phyloP scores from a whole-genome alignment of 1,284 basidiomycete genomes.

The Cryptococcus wingfieldii region DNA sequence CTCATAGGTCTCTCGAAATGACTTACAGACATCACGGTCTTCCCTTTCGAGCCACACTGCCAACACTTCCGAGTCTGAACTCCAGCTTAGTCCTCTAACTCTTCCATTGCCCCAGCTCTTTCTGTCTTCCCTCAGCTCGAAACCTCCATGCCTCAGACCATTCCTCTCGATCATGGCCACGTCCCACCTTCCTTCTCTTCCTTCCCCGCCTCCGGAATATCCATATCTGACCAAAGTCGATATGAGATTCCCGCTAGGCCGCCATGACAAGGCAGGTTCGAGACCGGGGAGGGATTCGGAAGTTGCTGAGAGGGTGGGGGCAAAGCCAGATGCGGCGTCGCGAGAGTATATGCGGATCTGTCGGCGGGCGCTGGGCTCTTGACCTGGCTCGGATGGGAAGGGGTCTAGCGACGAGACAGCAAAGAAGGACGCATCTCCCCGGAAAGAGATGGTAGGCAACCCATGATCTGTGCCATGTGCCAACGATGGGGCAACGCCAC shows the following conservation, averaged over 20 bases:
- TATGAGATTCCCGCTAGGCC: conserved; percentile 83
- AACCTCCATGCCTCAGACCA: conserved; percentile 86
- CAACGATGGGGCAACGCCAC: conserved; percentile 32
- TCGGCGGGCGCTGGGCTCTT: conserved; percentile 47
- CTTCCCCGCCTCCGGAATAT: conserved; percentile 61
- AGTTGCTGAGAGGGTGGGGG: conserved; percentile 74
- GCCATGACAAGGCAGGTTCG: conserved; percentile 77
- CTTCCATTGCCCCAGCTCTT: conserved; percentile 47
- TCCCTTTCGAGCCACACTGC: conserved; percentile 72
- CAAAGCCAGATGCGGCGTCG: conserved; percentile 44
- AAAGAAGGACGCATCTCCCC: conserved; percentile 87
- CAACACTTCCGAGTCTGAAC: conserved; percentile 78
- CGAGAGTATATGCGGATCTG: conserved; percentile 76
- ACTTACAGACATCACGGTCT: conserved; percentile 65
- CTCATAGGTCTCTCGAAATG: not conserved
- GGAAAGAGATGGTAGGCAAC: conserved; percentile 77
- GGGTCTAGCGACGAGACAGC: conserved; percentile 68
- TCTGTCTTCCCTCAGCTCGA: conserved; percentile 60
- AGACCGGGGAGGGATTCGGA: conserved; percentile 78
- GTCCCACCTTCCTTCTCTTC: conserved; percentile 63
- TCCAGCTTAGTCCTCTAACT: conserved; percentile 79
- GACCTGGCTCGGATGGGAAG: conserved; percentile 18
- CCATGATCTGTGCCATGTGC: conserved; percentile 63
- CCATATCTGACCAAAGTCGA: conserved; percentile 79
- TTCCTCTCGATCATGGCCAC: conserved; percentile 95